These are phyloP conservation scores for Skeletonema tropicum DNA, from an alignment of 108 stramenopile genomes.

Conservation along the genomic window DNA sequence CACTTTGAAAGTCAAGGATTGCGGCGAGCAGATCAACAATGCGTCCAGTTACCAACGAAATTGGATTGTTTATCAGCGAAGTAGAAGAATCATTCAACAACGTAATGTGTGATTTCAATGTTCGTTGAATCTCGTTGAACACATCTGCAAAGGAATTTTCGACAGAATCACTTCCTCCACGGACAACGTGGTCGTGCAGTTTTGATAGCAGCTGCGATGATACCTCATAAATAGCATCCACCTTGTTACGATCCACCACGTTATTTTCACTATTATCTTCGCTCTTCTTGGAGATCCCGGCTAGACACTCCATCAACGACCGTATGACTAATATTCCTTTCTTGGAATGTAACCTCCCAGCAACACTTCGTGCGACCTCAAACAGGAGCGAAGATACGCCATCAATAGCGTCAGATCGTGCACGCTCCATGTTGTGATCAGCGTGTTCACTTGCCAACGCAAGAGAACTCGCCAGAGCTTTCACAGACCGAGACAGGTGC, in stretches of 20 bases:
- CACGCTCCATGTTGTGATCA: conserved; percentile 42
- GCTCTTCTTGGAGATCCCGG: conserved; percentile 10
- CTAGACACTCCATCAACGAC: conserved; percentile 58
- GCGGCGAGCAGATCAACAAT: conserved; percentile 47
- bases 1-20: conserved; percentile 40
- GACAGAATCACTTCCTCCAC: conserved; percentile 17
- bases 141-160: conserved; percentile 31
- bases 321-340: conserved; percentile 60
- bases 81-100: conserved; percentile 7
- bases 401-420: conserved; percentile 74
- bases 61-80: not conserved
- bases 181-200: conserved; percentile 44
- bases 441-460: conserved; percentile 20
- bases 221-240: conserved; percentile 36
- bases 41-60: conserved; percentile 26
- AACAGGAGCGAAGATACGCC: conserved; percentile 77
- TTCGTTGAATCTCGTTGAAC: conserved; percentile 42
- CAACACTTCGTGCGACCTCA: conserved; percentile 69
- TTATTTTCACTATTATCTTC: conserved; percentile 13
- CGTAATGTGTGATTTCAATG: conserved; percentile 21
- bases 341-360: conserved; percentile 72
- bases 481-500: conserved; percentile 72
- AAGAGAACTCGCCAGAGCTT: conserved; percentile 61
- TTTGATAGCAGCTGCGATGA: conserved; percentile 49
- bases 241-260: conserved; percentile 25